These are phyloP conservation scores for Violaceomyces palustris DNA, from an alignment of 1,284 basidiomycete species.

Conservation along the genomic window DNA sequence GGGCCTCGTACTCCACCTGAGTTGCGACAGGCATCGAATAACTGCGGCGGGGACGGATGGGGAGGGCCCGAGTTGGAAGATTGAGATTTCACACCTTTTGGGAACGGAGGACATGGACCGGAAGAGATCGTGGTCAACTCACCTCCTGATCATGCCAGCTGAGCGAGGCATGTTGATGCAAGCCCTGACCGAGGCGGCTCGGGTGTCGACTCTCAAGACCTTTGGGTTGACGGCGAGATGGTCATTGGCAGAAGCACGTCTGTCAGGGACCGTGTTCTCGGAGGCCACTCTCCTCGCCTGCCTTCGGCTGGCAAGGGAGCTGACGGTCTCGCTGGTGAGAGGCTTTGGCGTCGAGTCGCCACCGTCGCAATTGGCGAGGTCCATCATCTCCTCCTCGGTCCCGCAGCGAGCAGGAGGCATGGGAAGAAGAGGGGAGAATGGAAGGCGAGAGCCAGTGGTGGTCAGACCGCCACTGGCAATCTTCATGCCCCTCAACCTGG, in stretches of 20 bases:
- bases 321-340: neutral
- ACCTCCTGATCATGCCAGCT: conserved; percentile 22
- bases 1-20: conserved; percentile 35
- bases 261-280: conserved; percentile 7
- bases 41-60: conserved; percentile 7
- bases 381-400: conserved; percentile 2
- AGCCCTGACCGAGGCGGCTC: conserved; percentile 8
- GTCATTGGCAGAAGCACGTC: conserved; percentile 1
- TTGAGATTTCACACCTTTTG: too few relatives aligned
- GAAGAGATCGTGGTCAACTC: too few relatives aligned
- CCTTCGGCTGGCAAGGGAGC: conserved; percentile 12
- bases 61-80: too few relatives aligned
- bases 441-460: conserved; percentile 9
- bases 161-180: conserved; percentile 6
- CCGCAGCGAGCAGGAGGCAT: conserved; percentile 8
- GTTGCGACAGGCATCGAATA: conserved; percentile 45
- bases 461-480: conserved; percentile 12
- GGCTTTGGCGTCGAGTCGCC: neutral
- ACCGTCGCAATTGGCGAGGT: neutral
- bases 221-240: neutral
- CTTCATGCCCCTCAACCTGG: conserved; percentile 2
- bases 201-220: conserved; percentile 16
- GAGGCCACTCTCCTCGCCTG: conserved; percentile 15
- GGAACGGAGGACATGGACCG: too few relatives aligned
- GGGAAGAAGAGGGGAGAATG: conserved; percentile 20